These are phyloP conservation scores for Agaricus subrufescens DNA, from an alignment of 768 basidiomycete genomes.

Conservation along the genomic window DNA sequence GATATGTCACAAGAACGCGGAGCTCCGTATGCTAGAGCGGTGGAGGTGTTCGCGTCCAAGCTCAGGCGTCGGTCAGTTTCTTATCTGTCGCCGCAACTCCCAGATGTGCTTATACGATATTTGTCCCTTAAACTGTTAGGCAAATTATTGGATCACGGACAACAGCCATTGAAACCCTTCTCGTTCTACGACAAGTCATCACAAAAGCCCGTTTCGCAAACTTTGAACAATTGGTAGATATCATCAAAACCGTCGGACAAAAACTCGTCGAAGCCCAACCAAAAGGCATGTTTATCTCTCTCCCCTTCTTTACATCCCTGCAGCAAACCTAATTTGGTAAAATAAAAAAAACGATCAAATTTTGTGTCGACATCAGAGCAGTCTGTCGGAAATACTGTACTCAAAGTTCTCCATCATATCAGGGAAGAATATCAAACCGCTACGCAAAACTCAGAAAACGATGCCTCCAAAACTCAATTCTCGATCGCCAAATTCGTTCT, in stretches of 20 bases:
- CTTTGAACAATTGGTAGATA: slow-evolving; percentile 77
- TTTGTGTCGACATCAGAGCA: slow-evolving; percentile 54
- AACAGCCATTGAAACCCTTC: slow-evolving; percentile 85
- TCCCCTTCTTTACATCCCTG: no score
- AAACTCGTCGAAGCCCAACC: slow-evolving; percentile 88
- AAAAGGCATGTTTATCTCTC: slow-evolving; percentile 58
- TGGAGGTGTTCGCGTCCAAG: slow-evolving; percentile 67
- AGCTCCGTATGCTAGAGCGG: slow-evolving; percentile 46
- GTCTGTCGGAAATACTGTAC: slow-evolving; percentile 91
- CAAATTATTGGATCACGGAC: slow-evolving; percentile 89
- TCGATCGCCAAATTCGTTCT: slow-evolving; percentile 84
- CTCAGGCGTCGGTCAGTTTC: slow-evolving; percentile 64
- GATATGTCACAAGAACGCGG: slow-evolving; percentile 38
- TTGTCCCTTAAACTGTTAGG: slow-evolving; percentile 30
- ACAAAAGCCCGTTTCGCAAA: slow-evolving; percentile 82
- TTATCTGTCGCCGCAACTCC: not conserved
- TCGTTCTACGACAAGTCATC: slow-evolving; percentile 86
- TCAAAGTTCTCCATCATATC: slow-evolving; percentile 89
- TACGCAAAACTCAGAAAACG: slow-evolving; percentile 38
- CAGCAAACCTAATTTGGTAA: no score
- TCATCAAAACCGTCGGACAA: slow-evolving; percentile 76
- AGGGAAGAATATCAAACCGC: slow-evolving; percentile 93
- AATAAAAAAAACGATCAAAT: no score
- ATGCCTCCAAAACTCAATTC: slow-evolving; percentile 36
- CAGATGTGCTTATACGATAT: no score